phyloP scores from a whole-genome alignment of 352 stramenopile species.

The Aphanomyces euteiches region DNA sequence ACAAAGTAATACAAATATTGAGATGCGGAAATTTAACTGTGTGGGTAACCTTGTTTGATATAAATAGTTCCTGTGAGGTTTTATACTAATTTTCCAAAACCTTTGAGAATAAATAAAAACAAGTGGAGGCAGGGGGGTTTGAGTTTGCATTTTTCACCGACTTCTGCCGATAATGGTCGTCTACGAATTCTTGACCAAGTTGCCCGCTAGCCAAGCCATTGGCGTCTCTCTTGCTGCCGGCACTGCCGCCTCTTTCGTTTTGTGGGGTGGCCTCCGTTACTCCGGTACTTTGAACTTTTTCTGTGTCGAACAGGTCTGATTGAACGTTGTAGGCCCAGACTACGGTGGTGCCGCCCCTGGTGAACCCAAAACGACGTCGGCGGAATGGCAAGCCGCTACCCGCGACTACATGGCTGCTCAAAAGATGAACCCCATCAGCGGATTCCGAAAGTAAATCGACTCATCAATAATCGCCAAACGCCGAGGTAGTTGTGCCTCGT shows the following conservation, averaged over 20 bases:
- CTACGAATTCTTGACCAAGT: slow-evolving; percentile 61
- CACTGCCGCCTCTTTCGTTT: slow-evolving; percentile 43
- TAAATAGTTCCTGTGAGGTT: slow-evolving; percentile 12
- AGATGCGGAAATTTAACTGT: slow-evolving; percentile 16
- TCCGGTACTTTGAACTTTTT: slow-evolving; percentile 39
- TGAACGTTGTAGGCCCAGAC: slow-evolving; percentile 48
- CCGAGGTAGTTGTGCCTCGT: not conserved
- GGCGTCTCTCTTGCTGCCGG: slow-evolving; percentile 42
- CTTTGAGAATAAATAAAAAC: slow-evolving; percentile 27
- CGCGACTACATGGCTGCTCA: slow-evolving; percentile 73
- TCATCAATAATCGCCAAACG: not conserved
- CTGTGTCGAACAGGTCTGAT: not conserved
- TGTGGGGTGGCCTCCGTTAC: slow-evolving; percentile 58
- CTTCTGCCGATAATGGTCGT: slow-evolving; percentile 42
- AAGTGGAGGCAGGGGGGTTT: slow-evolving; percentile 22
- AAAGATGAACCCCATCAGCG: slow-evolving; percentile 79
- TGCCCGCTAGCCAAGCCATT: slow-evolving; percentile 60
- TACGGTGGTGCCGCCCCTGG: slow-evolving; percentile 48
- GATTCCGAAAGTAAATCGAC: slow-evolving; percentile 73
- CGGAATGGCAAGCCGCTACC: slow-evolving; percentile 69
- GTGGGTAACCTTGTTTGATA: not conserved
- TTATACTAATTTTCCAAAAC: not conserved
- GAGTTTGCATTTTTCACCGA: slow-evolving; percentile 22
- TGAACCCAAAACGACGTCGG: slow-evolving; percentile 62
- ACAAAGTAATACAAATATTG: slow-evolving; percentile 1